phyloP scores from a whole-genome alignment of 139 green algal genomes.

The Coelastrella sp. region DNA sequence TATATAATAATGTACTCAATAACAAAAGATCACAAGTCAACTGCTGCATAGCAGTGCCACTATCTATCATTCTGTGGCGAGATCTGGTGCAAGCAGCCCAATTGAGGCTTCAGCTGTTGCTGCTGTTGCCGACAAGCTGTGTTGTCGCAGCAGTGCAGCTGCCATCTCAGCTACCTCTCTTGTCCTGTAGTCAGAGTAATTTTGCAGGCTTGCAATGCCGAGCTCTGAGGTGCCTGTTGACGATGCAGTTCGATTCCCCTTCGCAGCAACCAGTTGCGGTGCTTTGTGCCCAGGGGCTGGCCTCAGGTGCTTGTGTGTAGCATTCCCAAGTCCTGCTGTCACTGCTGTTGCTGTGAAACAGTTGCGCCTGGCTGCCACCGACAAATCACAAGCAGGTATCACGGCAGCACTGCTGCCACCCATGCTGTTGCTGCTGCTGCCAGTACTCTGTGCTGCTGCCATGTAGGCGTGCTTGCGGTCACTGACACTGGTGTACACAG shows the following conservation, averaged over 20 bases:
- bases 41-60: no score
- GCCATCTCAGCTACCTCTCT: background rate
- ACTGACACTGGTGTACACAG: background rate
- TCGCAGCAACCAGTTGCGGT: no score
- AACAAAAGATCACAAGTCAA: no score
- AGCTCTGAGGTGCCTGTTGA: background rate
- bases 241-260: background rate
- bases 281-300: background rate
- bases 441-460: background rate
- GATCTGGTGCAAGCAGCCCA: no score
- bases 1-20: no score
- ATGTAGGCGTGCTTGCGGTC: background rate
- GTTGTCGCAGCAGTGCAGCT: background rate
- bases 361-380: background rate
- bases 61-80: no score
- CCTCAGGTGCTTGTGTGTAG: slow-evolving; percentile 1
- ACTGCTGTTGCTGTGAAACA: background rate
- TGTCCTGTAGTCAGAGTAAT: background rate
- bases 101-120: background rate
- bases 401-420: background rate
- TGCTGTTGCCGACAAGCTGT: background rate
- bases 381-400: background rate
- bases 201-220: background rate
- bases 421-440: slow-evolving; percentile 12
- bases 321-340: background rate